Evolutionary conservation across 257 asterid species (phyloP).

Genomic region (Avicennia marina): DNA sequence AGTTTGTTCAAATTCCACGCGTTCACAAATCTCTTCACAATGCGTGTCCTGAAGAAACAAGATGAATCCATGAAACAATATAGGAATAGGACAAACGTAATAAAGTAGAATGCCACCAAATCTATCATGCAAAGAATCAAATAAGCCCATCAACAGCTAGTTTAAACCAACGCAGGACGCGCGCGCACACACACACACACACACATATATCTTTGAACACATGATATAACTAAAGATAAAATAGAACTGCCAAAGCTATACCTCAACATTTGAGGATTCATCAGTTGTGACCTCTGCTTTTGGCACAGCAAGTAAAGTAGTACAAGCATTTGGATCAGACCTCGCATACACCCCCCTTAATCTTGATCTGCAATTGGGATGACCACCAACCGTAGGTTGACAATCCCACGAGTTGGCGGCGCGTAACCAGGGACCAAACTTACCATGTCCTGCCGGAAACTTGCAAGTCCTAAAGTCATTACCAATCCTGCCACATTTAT

Average conservation of each 20-base stretch:
- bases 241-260: background rate
- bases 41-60: background rate
- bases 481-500: constrained; percentile 30
- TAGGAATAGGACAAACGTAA: too few species aligned
- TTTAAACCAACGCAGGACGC: too few species aligned
- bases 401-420: constrained; percentile 1
- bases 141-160: too few species aligned
- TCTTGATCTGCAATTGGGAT: background rate
- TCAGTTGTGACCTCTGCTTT: constrained; percentile 1
- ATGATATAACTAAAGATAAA: background rate
- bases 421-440: constrained; percentile 29
- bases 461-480: constrained; percentile 9
- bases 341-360: background rate
- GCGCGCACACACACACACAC: too few species aligned
- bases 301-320: constrained; percentile 9
- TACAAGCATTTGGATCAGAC: background rate
- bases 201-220: background rate
- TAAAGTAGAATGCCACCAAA: too few species aligned
- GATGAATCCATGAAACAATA: background rate
- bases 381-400: background rate
- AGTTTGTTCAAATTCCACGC: background rate
- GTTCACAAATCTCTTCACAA: background rate
- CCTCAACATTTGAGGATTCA: constrained; percentile 3
- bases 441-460: constrained; percentile 23
- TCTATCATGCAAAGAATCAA: too few species aligned